Evolutionary conservation across 2,329 filamentous ascomycete species (phyloP).

Genomic region (Venturia effusa): DNA sequence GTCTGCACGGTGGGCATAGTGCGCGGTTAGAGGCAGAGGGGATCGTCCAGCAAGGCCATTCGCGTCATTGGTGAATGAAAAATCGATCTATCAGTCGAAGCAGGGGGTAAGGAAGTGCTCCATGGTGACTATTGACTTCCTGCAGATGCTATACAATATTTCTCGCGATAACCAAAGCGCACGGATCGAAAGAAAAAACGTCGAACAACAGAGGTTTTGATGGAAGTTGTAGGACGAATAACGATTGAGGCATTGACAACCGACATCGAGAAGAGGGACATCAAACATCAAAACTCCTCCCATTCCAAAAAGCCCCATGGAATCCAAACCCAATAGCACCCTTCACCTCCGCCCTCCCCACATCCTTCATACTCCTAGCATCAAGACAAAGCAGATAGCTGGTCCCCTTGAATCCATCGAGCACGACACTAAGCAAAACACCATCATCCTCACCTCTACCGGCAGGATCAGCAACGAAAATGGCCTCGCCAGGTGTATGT

Average conservation of each 20-base stretch:
- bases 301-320: conserved; percentile 37
- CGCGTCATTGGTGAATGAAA: not conserved
- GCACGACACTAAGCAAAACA: conserved; percentile 49
- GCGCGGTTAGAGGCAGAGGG: not conserved
- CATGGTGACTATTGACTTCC: no score
- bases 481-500: conserved; percentile 58
- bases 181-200: no score
- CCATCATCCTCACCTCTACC: conserved; percentile 50
- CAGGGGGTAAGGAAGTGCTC: not conserved
- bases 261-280: no score
- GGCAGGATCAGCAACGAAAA: conserved; percentile 49
- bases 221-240: no score
- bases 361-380: conserved; percentile 50
- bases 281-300: not conserved
- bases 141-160: no score
- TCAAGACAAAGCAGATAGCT: conserved; percentile 59
- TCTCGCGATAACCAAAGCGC: no score
- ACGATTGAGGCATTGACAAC: no score
- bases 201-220: no score
- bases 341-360: conserved; percentile 51
- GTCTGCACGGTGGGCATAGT: not conserved
- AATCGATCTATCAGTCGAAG: not conserved
- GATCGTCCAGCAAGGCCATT: not conserved
- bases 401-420: conserved; percentile 46
- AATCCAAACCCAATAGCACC: conserved; percentile 54